These are phyloP conservation scores for Paramecium pentaurelia DNA, from an alignment of 73 alveolate genomes.

Conservation along the genomic window DNA sequence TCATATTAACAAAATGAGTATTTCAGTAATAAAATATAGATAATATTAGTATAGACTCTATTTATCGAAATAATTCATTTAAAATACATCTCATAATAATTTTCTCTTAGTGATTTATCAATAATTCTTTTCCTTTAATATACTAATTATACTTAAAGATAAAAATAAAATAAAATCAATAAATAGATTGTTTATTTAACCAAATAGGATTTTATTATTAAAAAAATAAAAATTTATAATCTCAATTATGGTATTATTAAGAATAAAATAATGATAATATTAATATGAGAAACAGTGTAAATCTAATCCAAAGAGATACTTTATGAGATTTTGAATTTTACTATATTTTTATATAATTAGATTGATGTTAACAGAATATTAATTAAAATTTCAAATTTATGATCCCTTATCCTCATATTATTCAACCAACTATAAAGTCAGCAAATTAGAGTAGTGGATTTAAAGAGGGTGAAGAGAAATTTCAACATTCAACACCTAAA, in stretches of 20 bases:
- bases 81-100: too few species aligned
- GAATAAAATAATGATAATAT: neutral
- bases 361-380: neutral
- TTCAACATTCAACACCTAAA: constrained; percentile 23
- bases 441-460: neutral
- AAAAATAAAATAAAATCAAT: too few species aligned
- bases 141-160: too few species aligned
- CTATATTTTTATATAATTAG: neutral
- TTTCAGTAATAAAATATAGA: too few species aligned
- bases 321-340: neutral
- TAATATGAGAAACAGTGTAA: neutral
- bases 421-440: neutral
- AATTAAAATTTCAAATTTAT: neutral
- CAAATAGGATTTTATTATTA: too few species aligned
- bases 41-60: too few species aligned
- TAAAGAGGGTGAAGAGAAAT: neutral
- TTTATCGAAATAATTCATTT: too few species aligned
- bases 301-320: neutral
- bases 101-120: too few species aligned
- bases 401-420: neutral
- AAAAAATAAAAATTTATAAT: too few species aligned
- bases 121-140: too few species aligned
- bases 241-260: neutral
- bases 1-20: too few species aligned
- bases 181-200: too few species aligned